A percentile compares a stretch with the other conserved stretches of the same genome.
Conservation (phyloP, 208 protist genomes). For the Naegleria fowleri region DNA sequence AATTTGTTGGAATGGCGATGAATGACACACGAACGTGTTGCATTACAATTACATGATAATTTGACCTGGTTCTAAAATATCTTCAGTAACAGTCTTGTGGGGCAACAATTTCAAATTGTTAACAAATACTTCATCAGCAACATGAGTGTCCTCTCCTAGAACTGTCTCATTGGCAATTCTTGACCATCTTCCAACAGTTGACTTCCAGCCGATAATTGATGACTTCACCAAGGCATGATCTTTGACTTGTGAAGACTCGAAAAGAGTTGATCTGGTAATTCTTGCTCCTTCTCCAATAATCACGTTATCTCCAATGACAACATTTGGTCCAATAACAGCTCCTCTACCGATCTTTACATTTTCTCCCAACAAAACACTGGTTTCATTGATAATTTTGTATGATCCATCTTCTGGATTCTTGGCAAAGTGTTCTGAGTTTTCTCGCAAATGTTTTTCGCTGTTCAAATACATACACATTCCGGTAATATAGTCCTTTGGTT, state of each 20-base stretch:
- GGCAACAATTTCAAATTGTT: constrained; percentile 84
- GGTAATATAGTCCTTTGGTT: constrained; percentile 84
- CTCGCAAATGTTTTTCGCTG: constrained; percentile 45
- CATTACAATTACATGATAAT: constrained; percentile 78
- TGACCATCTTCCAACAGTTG: constrained; percentile 75
- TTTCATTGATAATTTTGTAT: constrained; percentile 60
- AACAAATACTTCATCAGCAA: constrained; percentile 78
- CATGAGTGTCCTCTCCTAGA: constrained; percentile 85
- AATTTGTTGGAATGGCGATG: no score
- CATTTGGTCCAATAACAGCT: constrained; percentile 87
- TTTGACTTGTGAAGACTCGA: constrained; percentile 72
- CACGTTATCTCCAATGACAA: constrained; percentile 84
- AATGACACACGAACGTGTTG: background rate
- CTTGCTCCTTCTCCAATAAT: constrained; percentile 76
- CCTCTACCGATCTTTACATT: constrained; percentile 79
- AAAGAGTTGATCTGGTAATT: constrained; percentile 69
- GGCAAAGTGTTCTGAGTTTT: constrained; percentile 43
- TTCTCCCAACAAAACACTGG: constrained; percentile 68
- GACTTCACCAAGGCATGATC: constrained; percentile 65
- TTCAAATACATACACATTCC: constrained; percentile 77
- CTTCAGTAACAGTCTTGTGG: constrained; percentile 81
- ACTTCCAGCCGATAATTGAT: constrained; percentile 93
- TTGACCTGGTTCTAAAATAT: constrained; percentile 61
- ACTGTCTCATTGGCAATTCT: constrained; percentile 87
- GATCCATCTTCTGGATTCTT: constrained; percentile 38